Evolutionary conservation across 192 early-diverging fungal genomes (phyloP).

Genomic region (Martensiomyces pterosporus): DNA sequence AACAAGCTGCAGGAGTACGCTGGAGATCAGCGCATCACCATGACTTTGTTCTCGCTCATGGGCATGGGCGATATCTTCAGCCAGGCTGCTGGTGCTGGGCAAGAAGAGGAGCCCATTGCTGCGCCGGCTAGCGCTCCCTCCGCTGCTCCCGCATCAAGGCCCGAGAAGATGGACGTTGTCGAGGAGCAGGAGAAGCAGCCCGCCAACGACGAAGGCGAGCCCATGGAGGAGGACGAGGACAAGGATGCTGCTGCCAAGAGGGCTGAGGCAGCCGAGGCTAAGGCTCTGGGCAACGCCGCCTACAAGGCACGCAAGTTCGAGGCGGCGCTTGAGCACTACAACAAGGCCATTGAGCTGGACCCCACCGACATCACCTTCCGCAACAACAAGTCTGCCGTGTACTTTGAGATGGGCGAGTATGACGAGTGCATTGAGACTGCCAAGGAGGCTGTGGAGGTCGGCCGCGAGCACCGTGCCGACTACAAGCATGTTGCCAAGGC

Average conservation of each 20-base stretch:
- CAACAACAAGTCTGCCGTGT: slow-evolving; percentile 96
- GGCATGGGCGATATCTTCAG: slow-evolving; percentile 56
- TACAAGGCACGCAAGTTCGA: slow-evolving; percentile 95
- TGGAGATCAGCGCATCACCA: slow-evolving; percentile 82
- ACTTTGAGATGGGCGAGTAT: slow-evolving; percentile 90
- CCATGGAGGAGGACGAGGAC: slow-evolving; percentile 42
- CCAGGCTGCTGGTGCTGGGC: too few relatives aligned
- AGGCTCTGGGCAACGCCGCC: slow-evolving; percentile 81
- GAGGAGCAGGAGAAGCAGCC: slow-evolving; percentile 16
- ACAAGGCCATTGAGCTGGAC: slow-evolving; percentile 87
- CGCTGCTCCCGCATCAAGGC: slow-evolving; percentile 14
- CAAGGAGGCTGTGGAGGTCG: slow-evolving; percentile 86
- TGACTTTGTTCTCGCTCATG: slow-evolving; percentile 69
- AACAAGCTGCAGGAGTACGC: slow-evolving; percentile 62
- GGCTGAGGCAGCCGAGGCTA: slow-evolving; percentile 67
- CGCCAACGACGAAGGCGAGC: slow-evolving; percentile 6
- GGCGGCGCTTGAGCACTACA: slow-evolving; percentile 82
- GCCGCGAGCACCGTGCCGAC: slow-evolving; percentile 85
- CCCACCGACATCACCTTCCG: slow-evolving; percentile 84
- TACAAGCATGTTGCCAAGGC: slow-evolving; percentile 97
- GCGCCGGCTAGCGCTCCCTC: slow-evolving; percentile 31
- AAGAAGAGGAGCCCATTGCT: too few relatives aligned
- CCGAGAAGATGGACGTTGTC: slow-evolving; percentile 42
- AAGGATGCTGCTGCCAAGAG: slow-evolving; percentile 64
- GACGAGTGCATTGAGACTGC: slow-evolving; percentile 92